A percentile compares a stretch with the other conserved stretches of the same genome.
Conservation (phyloP, 192 early-diverging fungal species). For the Coemansia sp. region DNA sequence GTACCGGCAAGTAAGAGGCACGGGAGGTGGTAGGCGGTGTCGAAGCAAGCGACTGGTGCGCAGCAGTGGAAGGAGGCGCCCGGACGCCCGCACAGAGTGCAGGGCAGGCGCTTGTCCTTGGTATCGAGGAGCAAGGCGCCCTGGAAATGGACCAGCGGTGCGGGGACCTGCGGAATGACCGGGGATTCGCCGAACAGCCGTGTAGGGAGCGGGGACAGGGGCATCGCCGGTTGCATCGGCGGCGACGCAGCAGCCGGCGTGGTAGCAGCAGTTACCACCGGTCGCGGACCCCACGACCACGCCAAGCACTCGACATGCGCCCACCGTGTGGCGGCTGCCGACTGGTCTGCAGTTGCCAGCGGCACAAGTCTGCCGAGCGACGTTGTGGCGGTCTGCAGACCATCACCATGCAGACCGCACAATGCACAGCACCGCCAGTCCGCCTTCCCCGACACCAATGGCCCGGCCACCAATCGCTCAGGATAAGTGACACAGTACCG, state of each 20-base stretch:
- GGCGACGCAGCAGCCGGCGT: not conserved
- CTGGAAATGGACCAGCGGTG: slow-evolving; percentile 29
- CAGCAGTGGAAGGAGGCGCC: slow-evolving; percentile 51
- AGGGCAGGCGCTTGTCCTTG: slow-evolving; percentile 8
- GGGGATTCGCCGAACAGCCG: not conserved
- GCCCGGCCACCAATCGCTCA: not conserved
- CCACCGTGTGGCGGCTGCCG: slow-evolving; percentile 18
- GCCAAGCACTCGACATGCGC: slow-evolving; percentile 51
- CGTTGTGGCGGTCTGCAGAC: slow-evolving; percentile 5
- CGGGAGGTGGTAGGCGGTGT: slow-evolving; percentile 44
- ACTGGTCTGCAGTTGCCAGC: not conserved
- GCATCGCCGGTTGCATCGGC: not conserved
- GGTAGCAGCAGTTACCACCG: not conserved
- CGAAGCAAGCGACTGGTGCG: slow-evolving; percentile 36
- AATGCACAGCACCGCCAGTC: slow-evolving; percentile 35
- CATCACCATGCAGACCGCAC: slow-evolving; percentile 42
- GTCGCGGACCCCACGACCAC: slow-evolving; percentile 53
- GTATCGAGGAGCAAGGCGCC: slow-evolving; percentile 17
- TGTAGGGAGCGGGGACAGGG: not conserved
- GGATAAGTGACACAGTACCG: slow-evolving; percentile 15
- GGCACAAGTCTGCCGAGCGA: slow-evolving; percentile 40
- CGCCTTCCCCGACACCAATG: no score
- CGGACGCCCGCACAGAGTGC: slow-evolving; percentile 28
- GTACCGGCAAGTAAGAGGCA: slow-evolving; percentile 38
- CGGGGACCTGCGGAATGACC: not conserved